A percentile compares a stretch with the other conserved stretches of the same genome.
Conservation (phyloP, 2,329 filamentous ascomycete species). For the Colletotrichum tabaci region DNA sequence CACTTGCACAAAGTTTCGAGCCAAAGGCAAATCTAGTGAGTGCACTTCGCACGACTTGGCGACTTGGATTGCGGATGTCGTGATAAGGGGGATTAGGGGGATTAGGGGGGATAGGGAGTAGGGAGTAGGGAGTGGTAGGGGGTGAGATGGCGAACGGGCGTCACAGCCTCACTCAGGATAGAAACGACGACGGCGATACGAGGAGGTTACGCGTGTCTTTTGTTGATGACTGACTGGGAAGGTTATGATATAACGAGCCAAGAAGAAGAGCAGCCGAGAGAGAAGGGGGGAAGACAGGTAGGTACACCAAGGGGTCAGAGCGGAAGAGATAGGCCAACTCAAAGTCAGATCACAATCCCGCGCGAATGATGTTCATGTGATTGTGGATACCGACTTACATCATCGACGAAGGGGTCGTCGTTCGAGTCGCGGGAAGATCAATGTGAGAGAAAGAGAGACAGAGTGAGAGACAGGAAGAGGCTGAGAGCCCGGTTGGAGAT, state of each 20-base stretch:
- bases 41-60: neutral
- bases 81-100: neutral
- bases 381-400: conserved; percentile 34
- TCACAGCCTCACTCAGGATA: conserved; percentile 40
- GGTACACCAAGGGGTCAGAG: neutral
- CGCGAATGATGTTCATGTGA: conserved; percentile 27
- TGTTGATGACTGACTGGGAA: neutral
- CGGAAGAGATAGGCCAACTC: conserved; percentile 18
- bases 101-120: neutral
- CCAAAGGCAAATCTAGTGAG: conserved; percentile 16
- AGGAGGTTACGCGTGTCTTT: conserved; percentile 8
- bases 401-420: conserved; percentile 20
- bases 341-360: conserved; percentile 26
- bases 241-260: conserved; percentile 10
- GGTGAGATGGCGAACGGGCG: neutral
- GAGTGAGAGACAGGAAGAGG: too few species aligned
- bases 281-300: too few species aligned
- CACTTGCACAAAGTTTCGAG: conserved; percentile 6
- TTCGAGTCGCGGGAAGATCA: conserved; percentile 10
- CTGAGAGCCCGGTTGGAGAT: conserved; percentile 21
- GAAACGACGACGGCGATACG: conserved; percentile 26
- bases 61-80: neutral
- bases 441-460: neutral
- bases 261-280: neutral
- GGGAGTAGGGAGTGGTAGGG: too few species aligned